Evolutionary conservation across 495 filamentous ascomycete genomes (phyloP), one percentile per base, ranked within the genome.

Genomic region (Staphylotrichum tortipilum): DNA sequence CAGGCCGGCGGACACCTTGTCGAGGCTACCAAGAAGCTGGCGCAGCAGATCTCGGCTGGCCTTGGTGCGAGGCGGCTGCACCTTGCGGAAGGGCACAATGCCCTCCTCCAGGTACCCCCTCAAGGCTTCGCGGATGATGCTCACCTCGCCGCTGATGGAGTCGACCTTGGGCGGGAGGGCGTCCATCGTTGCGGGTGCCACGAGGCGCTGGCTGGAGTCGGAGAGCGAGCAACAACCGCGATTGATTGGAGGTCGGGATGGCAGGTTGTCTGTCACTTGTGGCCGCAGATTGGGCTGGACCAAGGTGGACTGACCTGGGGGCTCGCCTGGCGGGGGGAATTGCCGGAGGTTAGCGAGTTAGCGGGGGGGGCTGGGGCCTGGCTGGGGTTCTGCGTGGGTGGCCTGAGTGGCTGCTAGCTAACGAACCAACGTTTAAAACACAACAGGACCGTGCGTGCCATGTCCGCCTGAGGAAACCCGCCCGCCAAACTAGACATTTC

Each of bases 121-220:
- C n/a, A 65, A 52, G 9, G 51, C 47, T 21, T 48, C 44, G 38
- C 58, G 40, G 35, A 65, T 56, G 24, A 45, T 47, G 44, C 54
- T 47, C 49, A 65, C 24, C 55, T 63, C 55, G 45, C 43, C 29
- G 50, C 47, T 38, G 56, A 63, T 47, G 21, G 44, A 57, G 39
- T 61, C 60, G 54, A 58, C 55, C 34, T 54, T 49, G 40, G 35
- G 30, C 34, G 58, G 60, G 39, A 57, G 30, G 55, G 42, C 48
- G 41, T 60, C 62, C 62, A 65, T 65, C 43, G 44, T 57, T n/a
- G n/a, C n/a, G 40, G 17, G 54, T 55, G 52, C 52, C 47, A 50
- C 59, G 59, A 48, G 40, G 47, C 47, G 55, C n/a, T n/a, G n/a
- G n/a, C n/a, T n/a, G 34, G 49, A 35, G 44, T 7, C 26, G 26